A percentile compares a stretch with the other conserved stretches of the same genome.
These are phyloP conservation scores for Curvularia lunata DNA, from an alignment of 2,329 filamentous ascomycete species.

Conservation along the genomic window DNA sequence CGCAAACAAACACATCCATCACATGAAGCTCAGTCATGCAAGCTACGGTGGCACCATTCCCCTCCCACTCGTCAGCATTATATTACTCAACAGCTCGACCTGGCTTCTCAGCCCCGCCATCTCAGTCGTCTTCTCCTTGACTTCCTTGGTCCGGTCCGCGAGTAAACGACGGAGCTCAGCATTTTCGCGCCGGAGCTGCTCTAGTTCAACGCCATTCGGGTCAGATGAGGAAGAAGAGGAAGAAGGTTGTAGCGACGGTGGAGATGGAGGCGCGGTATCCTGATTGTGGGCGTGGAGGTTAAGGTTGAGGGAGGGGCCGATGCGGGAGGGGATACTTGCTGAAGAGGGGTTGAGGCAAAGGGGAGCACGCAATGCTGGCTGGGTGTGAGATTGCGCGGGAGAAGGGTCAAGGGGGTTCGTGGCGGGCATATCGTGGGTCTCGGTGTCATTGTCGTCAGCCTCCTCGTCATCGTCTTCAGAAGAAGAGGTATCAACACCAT, in stretches of 20 bases:
- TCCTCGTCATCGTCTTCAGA: background rate
- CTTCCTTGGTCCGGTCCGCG: slow-evolving; percentile 30
- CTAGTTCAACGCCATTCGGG: slow-evolving; percentile 15
- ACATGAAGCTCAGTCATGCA: too few relatives aligned
- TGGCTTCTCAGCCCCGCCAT: slow-evolving; percentile 36
- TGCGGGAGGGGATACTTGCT: too few relatives aligned
- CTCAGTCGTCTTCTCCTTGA: slow-evolving; percentile 36
- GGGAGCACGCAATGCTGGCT: too few relatives aligned
- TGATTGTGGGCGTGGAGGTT: too few relatives aligned
- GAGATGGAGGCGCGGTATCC: background rate
- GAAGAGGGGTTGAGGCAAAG: too few relatives aligned
- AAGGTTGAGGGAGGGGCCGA: too few relatives aligned
- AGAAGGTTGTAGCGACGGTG: slow-evolving; percentile 1
- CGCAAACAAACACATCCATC: too few relatives aligned
- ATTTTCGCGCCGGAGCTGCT: slow-evolving; percentile 33
- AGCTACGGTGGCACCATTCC: slow-evolving; percentile 8
- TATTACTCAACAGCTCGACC: slow-evolving; percentile 35
- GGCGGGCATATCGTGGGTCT: slow-evolving; percentile 5
- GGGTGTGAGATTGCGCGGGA: background rate
- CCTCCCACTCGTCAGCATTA: slow-evolving; percentile 26
- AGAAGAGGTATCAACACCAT: slow-evolving; percentile 27
- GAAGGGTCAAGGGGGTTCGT: background rate
- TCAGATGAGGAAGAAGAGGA: background rate
- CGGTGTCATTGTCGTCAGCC: slow-evolving; percentile 13
- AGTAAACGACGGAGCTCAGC: slow-evolving; percentile 29